Conservation (phyloP, 202 grass and related monocot genomes). For the Elaeis oleifera region DNA sequence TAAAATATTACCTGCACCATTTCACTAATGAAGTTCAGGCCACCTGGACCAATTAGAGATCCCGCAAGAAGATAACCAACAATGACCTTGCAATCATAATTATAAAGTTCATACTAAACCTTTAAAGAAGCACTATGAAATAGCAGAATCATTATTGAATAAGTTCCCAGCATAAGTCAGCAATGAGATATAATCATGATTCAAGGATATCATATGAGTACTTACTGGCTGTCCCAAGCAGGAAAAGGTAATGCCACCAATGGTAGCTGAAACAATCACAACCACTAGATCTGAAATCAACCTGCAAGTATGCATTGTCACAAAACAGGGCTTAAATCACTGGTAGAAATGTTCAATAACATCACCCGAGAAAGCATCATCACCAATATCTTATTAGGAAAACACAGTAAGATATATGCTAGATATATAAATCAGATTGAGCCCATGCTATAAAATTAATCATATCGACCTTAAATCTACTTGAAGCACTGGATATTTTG, state of each 20-base stretch:
- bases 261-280: constrained; percentile 87
- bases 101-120: background rate
- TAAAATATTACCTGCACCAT: constrained; percentile 28
- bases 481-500: constrained; percentile 95
- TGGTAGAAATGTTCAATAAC: no score
- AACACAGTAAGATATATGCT: no score
- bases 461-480: constrained; percentile 70
- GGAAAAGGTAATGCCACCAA: constrained; percentile 77
- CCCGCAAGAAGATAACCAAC: constrained; percentile 93
- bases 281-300: constrained; percentile 92
- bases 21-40: constrained; percentile 83
- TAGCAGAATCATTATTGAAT: background rate
- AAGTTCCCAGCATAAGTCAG: no score
- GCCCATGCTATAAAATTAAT: background rate
- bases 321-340: background rate
- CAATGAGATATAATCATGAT: background rate
- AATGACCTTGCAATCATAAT: background rate
- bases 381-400: no score
- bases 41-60: constrained; percentile 89
- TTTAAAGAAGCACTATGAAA: background rate
- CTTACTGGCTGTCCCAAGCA: constrained; percentile 81
- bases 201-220: constrained; percentile 9
- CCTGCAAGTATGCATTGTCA: constrained; percentile 43
- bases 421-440: background rate
- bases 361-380: no score